A percentile compares a stretch with the other conserved stretches of the same genome.
These are phyloP conservation scores for Pleurotus platypus DNA, from an alignment of 768 basidiomycete genomes.

Conservation along the genomic window DNA sequence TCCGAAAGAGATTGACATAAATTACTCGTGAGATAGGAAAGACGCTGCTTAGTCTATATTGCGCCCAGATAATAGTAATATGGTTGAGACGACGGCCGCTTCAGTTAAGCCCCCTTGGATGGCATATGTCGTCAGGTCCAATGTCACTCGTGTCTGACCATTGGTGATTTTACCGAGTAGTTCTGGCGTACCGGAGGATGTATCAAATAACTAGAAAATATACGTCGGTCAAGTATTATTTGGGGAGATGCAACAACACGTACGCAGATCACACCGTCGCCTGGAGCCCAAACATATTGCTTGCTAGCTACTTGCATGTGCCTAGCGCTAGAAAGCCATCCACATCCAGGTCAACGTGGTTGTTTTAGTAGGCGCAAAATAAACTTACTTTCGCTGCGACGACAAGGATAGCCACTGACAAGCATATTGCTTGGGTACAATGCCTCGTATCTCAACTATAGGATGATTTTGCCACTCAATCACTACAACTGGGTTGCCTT, in stretches of 20 bases:
- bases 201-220: conserved; percentile 18
- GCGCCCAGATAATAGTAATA: conserved; percentile 44
- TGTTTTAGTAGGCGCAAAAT: not conserved
- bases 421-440: conserved; percentile 29
- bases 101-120: conserved; percentile 44
- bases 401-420: conserved; percentile 41
- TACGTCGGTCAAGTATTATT: not conserved
- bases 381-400: conserved; percentile 34
- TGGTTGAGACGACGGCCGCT: conserved; percentile 38
- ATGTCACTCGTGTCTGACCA: conserved; percentile 25
- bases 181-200: not conserved
- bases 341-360: not conserved
- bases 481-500: conserved; percentile 31
- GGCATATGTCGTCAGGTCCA: conserved; percentile 45
- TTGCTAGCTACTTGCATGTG: conserved; percentile 34
- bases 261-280: conserved; percentile 21
- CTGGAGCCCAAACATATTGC: conserved; percentile 36
- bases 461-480: conserved; percentile 37
- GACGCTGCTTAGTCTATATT: conserved; percentile 36
- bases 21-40: not conserved
- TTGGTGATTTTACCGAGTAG: conserved; percentile 34
- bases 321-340: conserved; percentile 25
- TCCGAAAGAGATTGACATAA: not conserved
- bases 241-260: conserved; percentile 5
- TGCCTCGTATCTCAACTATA: conserved; percentile 32